Conservation (phyloP, 1,139 yeast genomes). For the Candida sp. region DNA sequence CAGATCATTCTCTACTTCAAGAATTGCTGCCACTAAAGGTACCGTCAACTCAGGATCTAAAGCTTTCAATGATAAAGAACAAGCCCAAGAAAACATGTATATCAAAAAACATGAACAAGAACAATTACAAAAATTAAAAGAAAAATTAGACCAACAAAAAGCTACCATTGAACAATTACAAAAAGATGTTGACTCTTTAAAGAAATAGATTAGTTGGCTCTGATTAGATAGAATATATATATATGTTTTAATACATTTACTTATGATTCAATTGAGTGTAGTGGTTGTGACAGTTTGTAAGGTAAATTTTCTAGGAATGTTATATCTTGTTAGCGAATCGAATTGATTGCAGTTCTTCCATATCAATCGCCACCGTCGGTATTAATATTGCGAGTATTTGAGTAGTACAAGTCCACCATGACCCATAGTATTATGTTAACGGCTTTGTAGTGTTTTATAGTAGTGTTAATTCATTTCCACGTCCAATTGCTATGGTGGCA, state of each 20-base stretch:
- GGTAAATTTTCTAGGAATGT: too few species aligned
- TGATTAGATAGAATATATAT: neutral
- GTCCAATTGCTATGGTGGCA: too few species aligned
- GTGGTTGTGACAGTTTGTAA: too few species aligned
- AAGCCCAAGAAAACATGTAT: constrained; percentile 43
- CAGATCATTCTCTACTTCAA: constrained; percentile 39
- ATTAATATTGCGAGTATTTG: too few species aligned
- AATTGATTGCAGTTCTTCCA: too few species aligned
- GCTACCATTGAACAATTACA: constrained; percentile 41
- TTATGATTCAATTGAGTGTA: constrained; percentile 1
- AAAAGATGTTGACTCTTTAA: constrained; percentile 33
- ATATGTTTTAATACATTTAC: neutral
- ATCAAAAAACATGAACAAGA: constrained; percentile 47
- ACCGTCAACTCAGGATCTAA: constrained; percentile 23
- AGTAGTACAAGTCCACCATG: too few species aligned
- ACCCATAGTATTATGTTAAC: too few species aligned
- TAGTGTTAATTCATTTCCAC: too few species aligned
- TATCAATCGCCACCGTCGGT: too few species aligned
- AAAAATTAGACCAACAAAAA: constrained; percentile 44
- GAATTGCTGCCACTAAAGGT: constrained; percentile 27
- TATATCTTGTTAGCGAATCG: too few species aligned
- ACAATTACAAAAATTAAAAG: constrained; percentile 45
- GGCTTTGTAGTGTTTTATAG: too few species aligned
- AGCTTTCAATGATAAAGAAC: constrained; percentile 42
- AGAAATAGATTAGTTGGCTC: constrained; percentile 19